Percentiles rank a stretch among this genome's conserved stretches.
Conservation (phyloP, 169 alveolate genomes). For the Cryptosporidium sp. region DNA sequence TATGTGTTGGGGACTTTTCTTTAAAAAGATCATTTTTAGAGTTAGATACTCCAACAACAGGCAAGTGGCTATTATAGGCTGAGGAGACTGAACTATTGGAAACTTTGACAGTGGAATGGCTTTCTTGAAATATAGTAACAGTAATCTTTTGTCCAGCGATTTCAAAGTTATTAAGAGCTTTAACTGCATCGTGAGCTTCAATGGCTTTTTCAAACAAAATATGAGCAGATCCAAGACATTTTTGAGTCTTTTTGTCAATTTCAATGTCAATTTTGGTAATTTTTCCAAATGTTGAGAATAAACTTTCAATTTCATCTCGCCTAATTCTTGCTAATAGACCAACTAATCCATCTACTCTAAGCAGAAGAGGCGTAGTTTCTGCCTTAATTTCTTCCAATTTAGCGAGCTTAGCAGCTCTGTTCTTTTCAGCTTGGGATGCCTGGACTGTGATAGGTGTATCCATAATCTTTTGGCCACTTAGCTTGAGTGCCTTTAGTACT, state of each 20-base stretch:
- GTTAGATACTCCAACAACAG: neutral
- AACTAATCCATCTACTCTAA: constrained; percentile 93
- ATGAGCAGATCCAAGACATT: constrained; percentile 92
- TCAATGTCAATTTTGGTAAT: constrained; percentile 92
- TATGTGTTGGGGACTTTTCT: constrained; percentile 24
- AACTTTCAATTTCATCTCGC: constrained; percentile 90
- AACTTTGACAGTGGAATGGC: constrained; percentile 57
- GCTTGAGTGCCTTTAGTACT: constrained; percentile 93
- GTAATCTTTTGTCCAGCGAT: constrained; percentile 92
- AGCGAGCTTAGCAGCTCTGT: constrained; percentile 97
- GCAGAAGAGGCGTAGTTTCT: constrained; percentile 88
- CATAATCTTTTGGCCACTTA: constrained; percentile 90
- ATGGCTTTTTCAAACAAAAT: constrained; percentile 89
- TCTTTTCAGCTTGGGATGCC: constrained; percentile 98
- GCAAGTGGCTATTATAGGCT: constrained; percentile 9
- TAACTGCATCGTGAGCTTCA: constrained; percentile 96
- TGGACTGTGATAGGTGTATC: constrained; percentile 93
- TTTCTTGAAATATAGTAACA: constrained; percentile 85
- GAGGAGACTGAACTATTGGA: constrained; percentile 37
- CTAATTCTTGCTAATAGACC: constrained; percentile 88
- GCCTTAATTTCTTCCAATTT: constrained; percentile 88
- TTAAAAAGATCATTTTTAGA: constrained; percentile 62
- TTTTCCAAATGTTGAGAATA: constrained; percentile 95
- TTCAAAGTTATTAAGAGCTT: constrained; percentile 94
- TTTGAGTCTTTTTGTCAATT: constrained; percentile 90